A percentile compares a stretch with the other conserved stretches of the same genome.
These are phyloP conservation scores for Fagopyrum homotropicum DNA, from an alignment of 148 eudicot genomes.

Conservation along the genomic window DNA sequence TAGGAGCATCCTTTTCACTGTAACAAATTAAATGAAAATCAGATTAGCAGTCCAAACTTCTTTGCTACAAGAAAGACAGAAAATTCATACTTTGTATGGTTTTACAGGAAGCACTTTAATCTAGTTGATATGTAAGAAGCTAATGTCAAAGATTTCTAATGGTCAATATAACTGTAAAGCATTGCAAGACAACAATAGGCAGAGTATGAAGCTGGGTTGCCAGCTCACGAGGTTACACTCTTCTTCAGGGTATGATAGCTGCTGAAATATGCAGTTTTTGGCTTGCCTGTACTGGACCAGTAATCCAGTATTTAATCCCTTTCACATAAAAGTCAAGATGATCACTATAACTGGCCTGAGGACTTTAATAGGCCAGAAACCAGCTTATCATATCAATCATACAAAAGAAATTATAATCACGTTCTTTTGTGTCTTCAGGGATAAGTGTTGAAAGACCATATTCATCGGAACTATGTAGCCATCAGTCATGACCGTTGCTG, in stretches of 20 bases:
- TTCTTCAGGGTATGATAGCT: not conserved
- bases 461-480: not conserved
- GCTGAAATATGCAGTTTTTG: not conserved
- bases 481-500: not conserved
- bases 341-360: not conserved
- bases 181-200: not conserved
- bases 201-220: not conserved
- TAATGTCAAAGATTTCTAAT: not conserved
- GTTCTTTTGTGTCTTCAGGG: not conserved
- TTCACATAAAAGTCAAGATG: not conserved
- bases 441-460: no score
- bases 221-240: not conserved
- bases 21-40: not conserved
- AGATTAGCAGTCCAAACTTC: not conserved
- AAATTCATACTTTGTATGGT: not conserved
- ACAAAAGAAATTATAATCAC: not conserved
- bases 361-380: not conserved
- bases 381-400: not conserved
- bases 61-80: constrained; percentile 1
- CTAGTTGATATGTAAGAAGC: not conserved
- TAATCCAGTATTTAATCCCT: not conserved
- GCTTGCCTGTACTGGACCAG: not conserved
- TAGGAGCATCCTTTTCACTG: constrained; percentile 3
- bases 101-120: not conserved
- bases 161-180: not conserved